Conservation (phyloP, 257 asterid species). For the Jaltomata sinuosa region DNA sequence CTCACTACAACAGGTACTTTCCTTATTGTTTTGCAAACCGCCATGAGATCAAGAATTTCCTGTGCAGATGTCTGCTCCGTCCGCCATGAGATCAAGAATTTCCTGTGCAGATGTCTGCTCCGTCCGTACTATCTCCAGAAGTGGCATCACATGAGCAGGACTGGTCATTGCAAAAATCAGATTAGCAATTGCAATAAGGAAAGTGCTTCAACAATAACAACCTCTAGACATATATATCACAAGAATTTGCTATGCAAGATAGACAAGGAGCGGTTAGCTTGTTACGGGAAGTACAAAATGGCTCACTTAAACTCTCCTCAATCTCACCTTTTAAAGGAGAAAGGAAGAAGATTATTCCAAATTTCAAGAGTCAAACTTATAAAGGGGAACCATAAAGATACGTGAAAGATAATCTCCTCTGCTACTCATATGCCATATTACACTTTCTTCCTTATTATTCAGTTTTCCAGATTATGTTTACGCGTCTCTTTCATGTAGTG, state of each 20-base stretch:
- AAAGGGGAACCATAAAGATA: neutral
- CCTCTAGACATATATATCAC: no score
- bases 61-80: constrained; percentile 86
- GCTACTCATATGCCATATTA: neutral
- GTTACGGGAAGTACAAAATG: neutral
- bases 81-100: constrained; percentile 80
- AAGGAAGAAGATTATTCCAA: neutral
- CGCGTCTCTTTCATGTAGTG: neutral
- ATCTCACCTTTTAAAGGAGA: neutral
- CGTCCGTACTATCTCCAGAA: no score
- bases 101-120: constrained; percentile 90
- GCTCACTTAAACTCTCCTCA: neutral
- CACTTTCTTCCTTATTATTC: neutral
- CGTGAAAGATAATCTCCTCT: neutral
- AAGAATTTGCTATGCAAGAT: no score
- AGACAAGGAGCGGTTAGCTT: neutral
- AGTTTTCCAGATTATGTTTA: neutral
- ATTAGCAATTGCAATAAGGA: neutral
- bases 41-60: constrained; percentile 79
- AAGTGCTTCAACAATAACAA: no score
- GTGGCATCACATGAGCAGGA: constrained; percentile 99
- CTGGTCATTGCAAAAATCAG: constrained; percentile 34
- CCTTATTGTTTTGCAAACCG: no score
- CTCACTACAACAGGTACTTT: no score
- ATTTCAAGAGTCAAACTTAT: neutral